Base-by-base conservation (phyloP, 345 rosid species). In the Toxicodendron radicans region DNA sequence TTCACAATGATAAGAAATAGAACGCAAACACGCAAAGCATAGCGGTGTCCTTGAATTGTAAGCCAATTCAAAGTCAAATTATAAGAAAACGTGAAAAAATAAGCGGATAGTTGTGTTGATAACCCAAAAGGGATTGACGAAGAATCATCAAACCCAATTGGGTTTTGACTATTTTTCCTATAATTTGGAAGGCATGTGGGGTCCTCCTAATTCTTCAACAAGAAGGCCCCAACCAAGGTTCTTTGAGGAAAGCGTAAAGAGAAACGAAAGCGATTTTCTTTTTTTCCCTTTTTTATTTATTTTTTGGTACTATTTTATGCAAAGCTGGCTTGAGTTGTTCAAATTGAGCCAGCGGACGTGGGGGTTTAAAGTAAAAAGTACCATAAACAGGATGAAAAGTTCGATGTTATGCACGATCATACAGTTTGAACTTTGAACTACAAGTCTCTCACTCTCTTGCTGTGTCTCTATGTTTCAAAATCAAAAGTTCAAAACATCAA, bases 31-130 rank as follows among this genome's bases (percentile, higher is more conserved):
- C 68, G 75, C 74, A 32, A 81, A 59, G 76, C 72, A 78, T 68
- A 66, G 21, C 53, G 79, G 71, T 21, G 86, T 27, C 10, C 82
- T 80, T 79, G 75, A 82, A 70, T 48, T 72, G 73, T 66, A 85
- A 82, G 90, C 89, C 57, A 73, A 74, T 78, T 68, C 80, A 78
- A 85, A 85, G 88, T 81, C 88, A 83, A 83, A 76, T 24, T 45
- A 51, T 23, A 23, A 64, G 72, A 70, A 61, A 68, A 77, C 60
- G 65, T 51, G 10, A 10, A 65, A 65, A 33, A 49, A 18, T 7
- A 5, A 57, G 45, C 17, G 43, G 35, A 38, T 52, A 16, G 5
- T 64, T 58, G 53, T 69, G 30, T 30, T 60, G 20, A 49, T 21
- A 54, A 76, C 75, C 73, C 73, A 68, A 60, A 65, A 21, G 79